A percentile compares a stretch with the other conserved stretches of the same genome.
Evolutionary conservation across 257 asterid genomes (phyloP).

Genomic region (Scutellaria minor): DNA sequence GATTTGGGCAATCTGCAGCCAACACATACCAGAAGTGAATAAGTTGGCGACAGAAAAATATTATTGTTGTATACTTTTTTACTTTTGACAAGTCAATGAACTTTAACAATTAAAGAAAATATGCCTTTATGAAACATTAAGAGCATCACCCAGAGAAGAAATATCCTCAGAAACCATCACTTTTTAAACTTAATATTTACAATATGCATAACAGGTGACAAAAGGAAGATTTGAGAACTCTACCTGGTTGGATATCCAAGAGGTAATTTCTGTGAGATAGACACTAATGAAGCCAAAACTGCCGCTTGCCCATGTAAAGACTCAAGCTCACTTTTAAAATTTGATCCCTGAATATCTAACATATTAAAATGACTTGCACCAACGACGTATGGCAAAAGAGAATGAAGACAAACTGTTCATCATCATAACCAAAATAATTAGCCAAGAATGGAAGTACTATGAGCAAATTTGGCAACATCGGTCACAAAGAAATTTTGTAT

Average conservation of each 20-base stretch:
- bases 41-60: constrained; percentile 19
- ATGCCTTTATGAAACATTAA: constrained; percentile 20
- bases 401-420: not conserved
- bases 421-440: constrained; percentile 26
- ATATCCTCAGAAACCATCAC: not conserved
- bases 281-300: constrained; percentile 88
- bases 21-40: constrained; percentile 28
- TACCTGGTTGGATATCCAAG: constrained; percentile 99
- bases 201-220: constrained; percentile 4
- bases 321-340: constrained; percentile 74
- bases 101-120: not conserved
- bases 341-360: constrained; percentile 66
- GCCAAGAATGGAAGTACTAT: not conserved
- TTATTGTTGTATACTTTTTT: not conserved
- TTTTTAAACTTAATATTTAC: constrained; percentile 16
- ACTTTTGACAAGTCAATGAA: constrained; percentile 25
- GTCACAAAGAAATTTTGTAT: not conserved
- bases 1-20: constrained; percentile 79
- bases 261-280: constrained; percentile 84
- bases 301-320: constrained; percentile 93
- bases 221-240: constrained; percentile 35
- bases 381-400: constrained; percentile 21
- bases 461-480: too few species aligned
- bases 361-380: constrained; percentile 34
- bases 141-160: constrained; percentile 23